Evolutionary conservation across 2,329 filamentous ascomycete species (phyloP).

Genomic region (Neonectria ditissima): DNA sequence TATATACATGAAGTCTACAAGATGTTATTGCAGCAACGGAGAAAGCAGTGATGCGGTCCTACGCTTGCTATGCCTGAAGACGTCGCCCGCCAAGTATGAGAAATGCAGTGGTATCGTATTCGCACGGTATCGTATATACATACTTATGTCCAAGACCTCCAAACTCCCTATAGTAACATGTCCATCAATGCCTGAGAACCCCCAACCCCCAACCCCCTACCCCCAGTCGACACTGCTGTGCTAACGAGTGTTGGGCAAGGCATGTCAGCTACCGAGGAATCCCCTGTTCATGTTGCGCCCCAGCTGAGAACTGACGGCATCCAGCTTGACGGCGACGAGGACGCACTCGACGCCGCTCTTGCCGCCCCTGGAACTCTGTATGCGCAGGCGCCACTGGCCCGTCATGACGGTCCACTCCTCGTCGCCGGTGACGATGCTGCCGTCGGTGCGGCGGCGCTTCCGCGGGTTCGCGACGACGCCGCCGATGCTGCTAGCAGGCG

Average conservation of each 20-base stretch:
- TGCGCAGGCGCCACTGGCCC: conserved; percentile 78
- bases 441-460: conserved; percentile 59
- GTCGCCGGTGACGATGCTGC: conserved; percentile 41
- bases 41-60: not conserved
- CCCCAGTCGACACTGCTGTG: not conserved
- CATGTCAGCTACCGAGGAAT: conserved; percentile 64
- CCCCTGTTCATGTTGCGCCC: conserved; percentile 72
- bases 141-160: conserved; percentile 13
- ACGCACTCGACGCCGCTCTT: conserved; percentile 75
- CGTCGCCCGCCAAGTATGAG: not conserved
- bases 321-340: conserved; percentile 80
- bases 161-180: conserved; percentile 19
- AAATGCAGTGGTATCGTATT: conserved; percentile 22
- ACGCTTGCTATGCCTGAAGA: not conserved
- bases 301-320: conserved; percentile 75
- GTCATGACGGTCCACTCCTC: conserved; percentile 73
- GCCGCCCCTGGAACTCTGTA: conserved; percentile 65
- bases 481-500: conserved; percentile 43
- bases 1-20: conserved; percentile 11
- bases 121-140: conserved; percentile 10
- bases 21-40: not conserved
- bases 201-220: no score
- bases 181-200: conserved; percentile 12
- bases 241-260: not conserved
- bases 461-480: conserved; percentile 51